phyloP scores from a whole-genome alignment of 2,329 filamentous ascomycete genomes.

The Trichoderma guizhouense region DNA sequence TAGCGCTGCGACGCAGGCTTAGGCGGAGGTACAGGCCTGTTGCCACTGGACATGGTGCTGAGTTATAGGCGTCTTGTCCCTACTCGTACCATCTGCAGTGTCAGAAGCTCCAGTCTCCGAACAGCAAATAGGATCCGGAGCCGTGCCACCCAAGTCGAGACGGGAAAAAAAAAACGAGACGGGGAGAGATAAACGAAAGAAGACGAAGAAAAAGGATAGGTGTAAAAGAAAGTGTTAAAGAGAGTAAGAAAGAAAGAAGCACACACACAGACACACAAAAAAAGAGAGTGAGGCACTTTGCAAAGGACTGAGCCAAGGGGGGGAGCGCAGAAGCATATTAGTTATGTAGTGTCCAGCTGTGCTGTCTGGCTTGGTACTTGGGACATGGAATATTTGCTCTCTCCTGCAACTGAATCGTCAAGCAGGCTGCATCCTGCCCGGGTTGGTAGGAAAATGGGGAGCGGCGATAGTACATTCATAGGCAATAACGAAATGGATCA shows the following conservation, averaged over 20 bases:
- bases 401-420: slow-evolving; percentile 8
- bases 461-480: slow-evolving; percentile 11
- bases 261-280: background rate
- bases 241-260: background rate
- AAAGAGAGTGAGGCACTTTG: slow-evolving; percentile 5
- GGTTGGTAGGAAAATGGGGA: background rate
- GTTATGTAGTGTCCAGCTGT: background rate
- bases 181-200: background rate
- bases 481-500: slow-evolving; percentile 1
- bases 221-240: background rate
- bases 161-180: background rate
- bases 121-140: background rate
- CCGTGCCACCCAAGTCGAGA: background rate
- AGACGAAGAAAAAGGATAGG: background rate
- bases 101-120: background rate
- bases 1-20: background rate
- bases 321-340: slow-evolving; percentile 7
- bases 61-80: background rate
- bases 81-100: background rate
- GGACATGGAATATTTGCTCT: background rate
- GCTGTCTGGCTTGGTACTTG: background rate
- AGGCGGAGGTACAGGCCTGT: background rate
- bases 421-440: background rate
- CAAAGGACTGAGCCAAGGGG: background rate
- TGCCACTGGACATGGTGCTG: slow-evolving; percentile 7